A percentile compares a stretch with the other conserved stretches of the same genome.
These are phyloP conservation scores for Dissoconium aciculare DNA, from an alignment of 2,329 filamentous ascomycete genomes.

Conservation along the genomic window DNA sequence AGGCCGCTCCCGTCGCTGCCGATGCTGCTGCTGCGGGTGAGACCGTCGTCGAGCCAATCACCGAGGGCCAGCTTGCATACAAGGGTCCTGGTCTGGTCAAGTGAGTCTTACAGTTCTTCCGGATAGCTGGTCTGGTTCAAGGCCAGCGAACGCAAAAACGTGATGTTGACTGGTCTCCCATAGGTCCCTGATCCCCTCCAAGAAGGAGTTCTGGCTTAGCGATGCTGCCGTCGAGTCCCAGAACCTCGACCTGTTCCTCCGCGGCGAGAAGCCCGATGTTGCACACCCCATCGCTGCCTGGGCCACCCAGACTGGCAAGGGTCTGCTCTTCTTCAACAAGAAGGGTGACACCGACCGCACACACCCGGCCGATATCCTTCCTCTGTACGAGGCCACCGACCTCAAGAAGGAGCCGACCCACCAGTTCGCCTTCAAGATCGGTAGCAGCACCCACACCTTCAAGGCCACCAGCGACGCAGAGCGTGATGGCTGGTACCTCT, in stretches of 20 bases:
- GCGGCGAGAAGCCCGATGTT: slow-evolving; percentile 70
- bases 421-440: slow-evolving; percentile 76
- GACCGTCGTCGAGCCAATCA: slow-evolving; percentile 49
- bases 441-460: slow-evolving; percentile 86
- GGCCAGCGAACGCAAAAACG: neutral
- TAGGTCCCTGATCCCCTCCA: slow-evolving; percentile 78
- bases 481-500: slow-evolving; percentile 82
- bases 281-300: slow-evolving; percentile 73
- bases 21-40: slow-evolving; percentile 29
- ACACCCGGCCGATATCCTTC: slow-evolving; percentile 61
- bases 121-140: too few species aligned
- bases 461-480: slow-evolving; percentile 61
- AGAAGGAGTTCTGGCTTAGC: slow-evolving; percentile 65
- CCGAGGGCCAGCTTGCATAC: slow-evolving; percentile 76
- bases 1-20: slow-evolving; percentile 28
- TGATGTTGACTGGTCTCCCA: slow-evolving; percentile 6
- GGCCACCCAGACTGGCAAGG: slow-evolving; percentile 88
- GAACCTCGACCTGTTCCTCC: slow-evolving; percentile 61
- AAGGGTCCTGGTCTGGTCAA: slow-evolving; percentile 82
- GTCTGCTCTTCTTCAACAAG: slow-evolving; percentile 83
- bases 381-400: slow-evolving; percentile 47
- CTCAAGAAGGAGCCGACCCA: slow-evolving; percentile 58
- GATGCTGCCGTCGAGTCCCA: slow-evolving; percentile 58
- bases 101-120: slow-evolving; percentile 40
- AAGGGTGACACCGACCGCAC: slow-evolving; percentile 61